Evolutionary conservation across 2,329 filamentous ascomycete genomes (phyloP).

Genomic region (Zymoseptoria ardabiliae): DNA sequence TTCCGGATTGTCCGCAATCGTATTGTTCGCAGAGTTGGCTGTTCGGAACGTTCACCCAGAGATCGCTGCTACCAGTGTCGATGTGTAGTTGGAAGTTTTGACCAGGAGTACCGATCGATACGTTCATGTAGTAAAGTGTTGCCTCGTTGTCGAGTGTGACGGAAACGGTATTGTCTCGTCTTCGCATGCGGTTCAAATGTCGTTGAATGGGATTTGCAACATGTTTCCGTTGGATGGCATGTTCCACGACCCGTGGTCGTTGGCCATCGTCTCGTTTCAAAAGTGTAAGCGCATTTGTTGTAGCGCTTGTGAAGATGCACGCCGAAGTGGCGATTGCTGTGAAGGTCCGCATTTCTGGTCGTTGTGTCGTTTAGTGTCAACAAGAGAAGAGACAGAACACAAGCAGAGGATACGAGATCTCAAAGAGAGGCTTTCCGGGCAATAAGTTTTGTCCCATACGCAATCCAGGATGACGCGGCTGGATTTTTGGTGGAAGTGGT

Average conservation of each 20-base stretch:
- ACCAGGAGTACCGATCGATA: slow-evolving; percentile 50
- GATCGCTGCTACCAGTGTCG: slow-evolving; percentile 57
- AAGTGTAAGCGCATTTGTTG: slow-evolving; percentile 23
- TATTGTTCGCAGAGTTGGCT: slow-evolving; percentile 52
- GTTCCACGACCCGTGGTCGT: slow-evolving; percentile 40
- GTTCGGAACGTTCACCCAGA: slow-evolving; percentile 58
- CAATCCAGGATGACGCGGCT: slow-evolving; percentile 9
- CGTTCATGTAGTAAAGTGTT: slow-evolving; percentile 53
- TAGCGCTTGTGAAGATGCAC: slow-evolving; percentile 11
- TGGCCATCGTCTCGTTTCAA: slow-evolving; percentile 21
- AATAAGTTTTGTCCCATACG: slow-evolving; percentile 3
- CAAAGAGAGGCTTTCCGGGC: not conserved
- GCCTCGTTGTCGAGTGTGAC: slow-evolving; percentile 50
- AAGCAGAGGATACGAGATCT: not conserved
- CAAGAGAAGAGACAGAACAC: not conserved
- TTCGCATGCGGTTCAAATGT: slow-evolving; percentile 40
- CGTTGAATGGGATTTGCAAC: slow-evolving; percentile 41
- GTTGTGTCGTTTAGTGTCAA: not conserved
- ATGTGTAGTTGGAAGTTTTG: slow-evolving; percentile 51
- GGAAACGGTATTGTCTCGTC: slow-evolving; percentile 35
- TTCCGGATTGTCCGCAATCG: slow-evolving; percentile 56
- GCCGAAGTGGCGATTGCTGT: slow-evolving; percentile 23
- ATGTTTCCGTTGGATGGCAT: slow-evolving; percentile 45
- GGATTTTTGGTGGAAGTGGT: not conserved
- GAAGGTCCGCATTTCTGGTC: slow-evolving; percentile 16